phyloP scores from a whole-genome alignment of 2,329 filamentous ascomycete genomes.

The Diaporthe citrichinensis region DNA sequence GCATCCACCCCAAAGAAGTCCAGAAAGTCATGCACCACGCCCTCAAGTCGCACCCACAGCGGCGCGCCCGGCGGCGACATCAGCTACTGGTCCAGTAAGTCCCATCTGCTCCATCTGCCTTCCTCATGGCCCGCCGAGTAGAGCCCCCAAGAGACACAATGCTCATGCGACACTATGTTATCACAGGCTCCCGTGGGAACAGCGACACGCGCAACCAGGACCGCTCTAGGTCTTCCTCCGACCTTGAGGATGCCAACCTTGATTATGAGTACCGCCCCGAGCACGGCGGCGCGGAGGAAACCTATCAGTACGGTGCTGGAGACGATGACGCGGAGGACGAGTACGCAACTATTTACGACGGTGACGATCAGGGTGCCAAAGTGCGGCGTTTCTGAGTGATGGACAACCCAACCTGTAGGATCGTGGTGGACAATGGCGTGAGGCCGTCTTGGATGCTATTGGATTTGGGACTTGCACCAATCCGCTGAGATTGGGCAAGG shows the following conservation, averaged over 20 bases:
- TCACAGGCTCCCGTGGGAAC: not conserved
- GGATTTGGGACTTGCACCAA: not conserved
- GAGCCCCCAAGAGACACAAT: not conserved
- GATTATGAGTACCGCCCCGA: not conserved
- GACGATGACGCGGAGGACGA: not conserved
- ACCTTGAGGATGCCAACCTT: not conserved
- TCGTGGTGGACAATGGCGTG: not conserved
- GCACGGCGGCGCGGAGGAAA: not conserved
- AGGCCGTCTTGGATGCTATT: not conserved
- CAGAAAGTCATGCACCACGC: not conserved
- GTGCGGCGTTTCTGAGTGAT: not conserved
- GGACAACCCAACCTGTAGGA: not conserved
- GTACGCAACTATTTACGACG: not conserved
- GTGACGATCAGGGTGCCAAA: not conserved
- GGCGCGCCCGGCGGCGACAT: not conserved
- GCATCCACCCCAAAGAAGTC: constrained; percentile 3
- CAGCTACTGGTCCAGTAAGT: constrained; percentile 14
- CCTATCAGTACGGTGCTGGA: not conserved
- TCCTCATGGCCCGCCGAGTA: not conserved
- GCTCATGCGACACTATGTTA: not conserved
- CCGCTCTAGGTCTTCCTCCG: not conserved
- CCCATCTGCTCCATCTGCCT: not conserved
- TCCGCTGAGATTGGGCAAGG: not conserved
- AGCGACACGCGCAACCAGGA: not conserved
- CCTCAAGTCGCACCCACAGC: not conserved